Evolutionary conservation across 345 rosid genomes (phyloP), one percentile per base, ranked within the genome.

Genomic region (Raphanus sativus): DNA sequence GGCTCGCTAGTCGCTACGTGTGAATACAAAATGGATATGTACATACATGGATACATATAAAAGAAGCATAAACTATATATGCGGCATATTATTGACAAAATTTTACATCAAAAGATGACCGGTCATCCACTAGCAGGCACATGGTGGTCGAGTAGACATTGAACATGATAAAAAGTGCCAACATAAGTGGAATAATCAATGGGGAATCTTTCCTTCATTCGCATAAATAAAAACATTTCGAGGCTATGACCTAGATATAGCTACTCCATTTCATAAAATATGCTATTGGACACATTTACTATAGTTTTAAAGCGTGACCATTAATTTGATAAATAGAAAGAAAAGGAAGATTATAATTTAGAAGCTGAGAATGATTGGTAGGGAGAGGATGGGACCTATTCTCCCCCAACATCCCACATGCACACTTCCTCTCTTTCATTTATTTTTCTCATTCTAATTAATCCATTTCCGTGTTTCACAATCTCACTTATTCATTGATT

Each of bases 341-440:
- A 4, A 2, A 50, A 67, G 24, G 8, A 11, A 58, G 48, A 6
- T 12, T 59, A 29, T n/a, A 42, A 60, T 60, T 45, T 45, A 62
- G 11, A 64, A 64, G 71, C 28, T 38, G 34, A 50, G 50, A 71
- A 78, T 78, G 73, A 72, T 78, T 71, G 81, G 77, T 78, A 78
- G 68, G 72, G 81, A 78, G 73, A 78, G 68, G 26, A 68, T 59
- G 58, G 75, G 72, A 5, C 76, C 76, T 77, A 21, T 71, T 71
- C 8, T 30, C 8, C 26, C 28, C 77, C 81, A 71, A 77, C 81
- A 78, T 78, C 77, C 73, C 81, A 78, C 77, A 71, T 72, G 81
- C 77, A 64, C 71, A 71, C 38, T 58, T 65, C 52, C 28, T 62
- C 70, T 77, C 62, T 40, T 71, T 34, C 71, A 54, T 77, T 50